Conservation (phyloP, 106 monocot genomes). For the Dendrobium officinale region DNA sequence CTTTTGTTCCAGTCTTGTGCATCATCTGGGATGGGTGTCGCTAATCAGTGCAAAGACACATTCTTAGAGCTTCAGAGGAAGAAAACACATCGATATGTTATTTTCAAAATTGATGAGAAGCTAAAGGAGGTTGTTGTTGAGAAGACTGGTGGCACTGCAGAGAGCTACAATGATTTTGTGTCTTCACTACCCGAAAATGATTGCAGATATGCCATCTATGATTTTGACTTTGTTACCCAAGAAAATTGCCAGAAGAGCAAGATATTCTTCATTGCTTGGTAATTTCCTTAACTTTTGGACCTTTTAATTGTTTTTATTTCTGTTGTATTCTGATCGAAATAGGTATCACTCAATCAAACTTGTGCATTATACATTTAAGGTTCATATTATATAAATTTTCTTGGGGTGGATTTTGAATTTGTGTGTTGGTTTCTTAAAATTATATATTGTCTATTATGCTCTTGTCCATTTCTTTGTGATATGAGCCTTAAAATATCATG, state of each 20-base stretch:
- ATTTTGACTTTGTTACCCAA: slow-evolving; percentile 23
- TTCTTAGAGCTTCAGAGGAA: slow-evolving; percentile 30
- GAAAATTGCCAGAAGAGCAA: slow-evolving; percentile 30
- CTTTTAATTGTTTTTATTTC: background rate
- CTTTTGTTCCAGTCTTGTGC: slow-evolving; percentile 13
- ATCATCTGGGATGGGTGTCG: slow-evolving; percentile 23
- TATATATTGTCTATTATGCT: too few species aligned
- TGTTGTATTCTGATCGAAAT: background rate
- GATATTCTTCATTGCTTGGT: slow-evolving; percentile 27
- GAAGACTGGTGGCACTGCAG: slow-evolving; percentile 24
- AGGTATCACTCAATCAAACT: too few species aligned
- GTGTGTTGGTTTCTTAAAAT: too few species aligned
- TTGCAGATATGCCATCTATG: slow-evolving; percentile 21
- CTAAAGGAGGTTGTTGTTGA: slow-evolving; percentile 27
- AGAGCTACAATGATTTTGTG: slow-evolving; percentile 27
- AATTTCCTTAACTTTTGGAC: background rate
- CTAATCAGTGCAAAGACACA: slow-evolving; percentile 18
- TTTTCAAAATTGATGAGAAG: slow-evolving; percentile 31
- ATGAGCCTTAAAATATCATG: too few species aligned
- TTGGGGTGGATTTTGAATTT: too few species aligned
- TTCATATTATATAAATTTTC: too few species aligned
- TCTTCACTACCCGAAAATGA: slow-evolving; percentile 21
- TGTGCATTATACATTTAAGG: too few species aligned
- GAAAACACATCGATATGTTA: slow-evolving; percentile 22
- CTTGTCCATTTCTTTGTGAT: too few species aligned